Evolutionary conservation across 805 yeast genomes (phyloP).

Genomic region (Sugiyamaella americana): DNA sequence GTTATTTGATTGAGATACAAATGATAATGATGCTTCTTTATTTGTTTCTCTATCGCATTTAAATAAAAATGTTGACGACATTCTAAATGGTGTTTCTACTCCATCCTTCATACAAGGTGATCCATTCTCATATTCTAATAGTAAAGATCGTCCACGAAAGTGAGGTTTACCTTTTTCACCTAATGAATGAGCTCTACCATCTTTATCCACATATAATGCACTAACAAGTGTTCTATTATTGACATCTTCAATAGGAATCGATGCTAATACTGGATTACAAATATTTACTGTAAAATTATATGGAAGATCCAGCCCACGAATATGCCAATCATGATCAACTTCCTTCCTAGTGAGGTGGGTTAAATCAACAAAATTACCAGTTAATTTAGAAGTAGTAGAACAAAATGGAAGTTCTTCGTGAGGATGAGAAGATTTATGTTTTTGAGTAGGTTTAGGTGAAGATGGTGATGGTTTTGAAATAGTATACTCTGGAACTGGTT

Average conservation of each 20-base stretch:
- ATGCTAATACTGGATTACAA: constrained; percentile 50
- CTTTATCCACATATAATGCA: constrained; percentile 47
- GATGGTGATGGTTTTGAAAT: too few relatives aligned
- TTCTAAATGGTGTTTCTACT: constrained; percentile 38
- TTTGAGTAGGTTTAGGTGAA: too few relatives aligned
- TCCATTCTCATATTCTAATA: constrained; percentile 66
- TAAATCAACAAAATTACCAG: constrained; percentile 40
- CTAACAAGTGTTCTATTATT: constrained; percentile 40
- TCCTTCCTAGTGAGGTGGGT: constrained; percentile 32
- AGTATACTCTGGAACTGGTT: too few relatives aligned
- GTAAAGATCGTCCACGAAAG: constrained; percentile 65
- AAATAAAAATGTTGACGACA: constrained; percentile 62
- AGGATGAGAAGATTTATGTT: too few relatives aligned
- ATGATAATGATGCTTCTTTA: constrained; percentile 58
- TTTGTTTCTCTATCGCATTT: constrained; percentile 67
- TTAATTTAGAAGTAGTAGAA: constrained; percentile 27
- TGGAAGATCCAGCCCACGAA: constrained; percentile 64
- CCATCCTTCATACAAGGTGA: constrained; percentile 40
- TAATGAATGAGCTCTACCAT: constrained; percentile 49
- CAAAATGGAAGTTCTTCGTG: constrained; percentile 17
- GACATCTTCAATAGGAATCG: constrained; percentile 31
- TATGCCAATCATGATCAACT: constrained; percentile 55
- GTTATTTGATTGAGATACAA: constrained; percentile 64
- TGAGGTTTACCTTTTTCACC: constrained; percentile 45
- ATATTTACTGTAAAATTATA: constrained; percentile 70